These are phyloP conservation scores for Scheffersomyces spartinae DNA, from an alignment of 805 yeast species.

Conservation along the genomic window DNA sequence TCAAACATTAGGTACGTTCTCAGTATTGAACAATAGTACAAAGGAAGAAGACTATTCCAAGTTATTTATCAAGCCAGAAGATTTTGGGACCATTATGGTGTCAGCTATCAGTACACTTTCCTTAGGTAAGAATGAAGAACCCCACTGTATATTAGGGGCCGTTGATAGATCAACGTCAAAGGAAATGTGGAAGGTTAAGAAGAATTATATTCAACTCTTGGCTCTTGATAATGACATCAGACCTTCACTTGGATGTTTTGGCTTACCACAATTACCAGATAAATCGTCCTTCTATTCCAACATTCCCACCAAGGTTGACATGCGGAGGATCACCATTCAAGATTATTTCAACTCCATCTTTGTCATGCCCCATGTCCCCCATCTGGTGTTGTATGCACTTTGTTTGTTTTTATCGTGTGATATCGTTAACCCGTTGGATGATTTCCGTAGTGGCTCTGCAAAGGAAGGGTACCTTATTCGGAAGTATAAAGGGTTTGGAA, in stretches of 20 bases:
- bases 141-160: constrained; percentile 49
- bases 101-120: constrained; percentile 38
- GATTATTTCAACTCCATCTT: constrained; percentile 50
- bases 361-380: constrained; percentile 46
- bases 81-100: constrained; percentile 39
- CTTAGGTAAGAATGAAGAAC: constrained; percentile 40
- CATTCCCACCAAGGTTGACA: constrained; percentile 55
- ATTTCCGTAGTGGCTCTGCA: constrained; percentile 37
- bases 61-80: constrained; percentile 50
- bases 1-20: too few species aligned
- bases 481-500: constrained; percentile 51
- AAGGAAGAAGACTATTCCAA: too few species aligned
- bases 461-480: constrained; percentile 59
- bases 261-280: constrained; percentile 58
- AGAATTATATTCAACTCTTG: constrained; percentile 47
- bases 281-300: constrained; percentile 42
- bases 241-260: constrained; percentile 36
- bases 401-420: constrained; percentile 61
- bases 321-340: constrained; percentile 42
- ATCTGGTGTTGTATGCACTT: constrained; percentile 36
- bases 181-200: constrained; percentile 67
- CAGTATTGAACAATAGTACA: too few species aligned
- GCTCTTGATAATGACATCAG: constrained; percentile 53
- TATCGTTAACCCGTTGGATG: constrained; percentile 48
- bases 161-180: constrained; percentile 48